Evolutionary conservation across 2,329 filamentous ascomycete species (phyloP).

Genomic region (Colletotrichum liriopes): DNA sequence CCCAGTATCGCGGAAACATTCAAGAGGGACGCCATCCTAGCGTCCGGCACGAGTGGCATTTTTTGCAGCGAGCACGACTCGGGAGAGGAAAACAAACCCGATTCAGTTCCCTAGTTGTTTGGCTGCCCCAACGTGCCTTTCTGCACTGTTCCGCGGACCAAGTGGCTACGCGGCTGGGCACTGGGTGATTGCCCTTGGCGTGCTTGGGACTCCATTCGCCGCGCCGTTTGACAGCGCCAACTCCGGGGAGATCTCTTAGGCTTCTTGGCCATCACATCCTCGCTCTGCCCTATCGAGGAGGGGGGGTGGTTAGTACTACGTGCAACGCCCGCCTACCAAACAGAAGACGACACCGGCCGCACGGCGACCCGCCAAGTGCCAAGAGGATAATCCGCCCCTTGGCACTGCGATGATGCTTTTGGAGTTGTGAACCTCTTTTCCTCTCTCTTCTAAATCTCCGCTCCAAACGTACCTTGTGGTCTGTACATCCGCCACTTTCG

Average conservation of each 20-base stretch:
- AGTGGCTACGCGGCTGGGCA: conserved; percentile 1
- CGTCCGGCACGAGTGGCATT: conserved; percentile 5
- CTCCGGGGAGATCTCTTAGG: conserved; percentile 36
- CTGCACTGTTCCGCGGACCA: conserved; percentile 2
- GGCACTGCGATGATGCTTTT: conserved; percentile 6
- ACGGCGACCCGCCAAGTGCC: conserved; percentile 39
- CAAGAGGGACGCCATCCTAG: conserved; percentile 26
- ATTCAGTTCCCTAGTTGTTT: conserved; percentile 23
- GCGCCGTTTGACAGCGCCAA: conserved; percentile 25
- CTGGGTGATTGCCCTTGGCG: conserved; percentile 36
- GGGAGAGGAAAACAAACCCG: conserved; percentile 11
- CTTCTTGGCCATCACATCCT: conserved; percentile 31
- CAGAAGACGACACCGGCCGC: conserved; percentile 39
- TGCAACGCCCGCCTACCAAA: conserved; percentile 6
- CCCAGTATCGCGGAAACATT: conserved; percentile 32
- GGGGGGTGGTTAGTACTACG: neutral
- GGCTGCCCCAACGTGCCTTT: neutral
- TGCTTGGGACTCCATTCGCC: conserved; percentile 5
- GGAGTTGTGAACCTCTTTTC: conserved; percentile 21
- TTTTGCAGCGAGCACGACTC: conserved; percentile 26
- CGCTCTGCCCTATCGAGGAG: conserved; percentile 8
- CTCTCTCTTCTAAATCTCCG: conserved; percentile 12
- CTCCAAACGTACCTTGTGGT: neutral
- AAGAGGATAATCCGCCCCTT: conserved; percentile 34
- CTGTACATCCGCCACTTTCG: conserved; percentile 15